Conservation (phyloP, 2,329 filamentous ascomycete species). For the Chrysoporthe cubensis region DNA sequence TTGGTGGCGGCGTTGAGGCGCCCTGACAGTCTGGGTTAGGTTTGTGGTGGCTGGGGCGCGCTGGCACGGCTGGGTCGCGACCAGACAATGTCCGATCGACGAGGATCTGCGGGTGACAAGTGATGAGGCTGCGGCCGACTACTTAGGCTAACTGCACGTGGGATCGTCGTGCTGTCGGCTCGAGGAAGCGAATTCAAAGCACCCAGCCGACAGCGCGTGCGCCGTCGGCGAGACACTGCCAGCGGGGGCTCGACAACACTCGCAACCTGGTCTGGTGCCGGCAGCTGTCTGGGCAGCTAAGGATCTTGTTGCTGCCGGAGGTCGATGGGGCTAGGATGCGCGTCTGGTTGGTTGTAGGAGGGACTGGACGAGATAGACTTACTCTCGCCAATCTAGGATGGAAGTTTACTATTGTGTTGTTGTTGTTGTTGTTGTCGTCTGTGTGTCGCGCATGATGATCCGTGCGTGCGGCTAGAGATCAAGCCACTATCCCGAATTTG, state of each 20-base stretch:
- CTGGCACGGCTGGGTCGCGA: not conserved
- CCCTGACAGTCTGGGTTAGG: not conserved
- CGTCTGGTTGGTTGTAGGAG: not conserved
- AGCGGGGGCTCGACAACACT: not conserved
- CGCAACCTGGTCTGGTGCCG: not conserved
- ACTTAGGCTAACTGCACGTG: not conserved
- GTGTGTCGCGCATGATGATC: not conserved
- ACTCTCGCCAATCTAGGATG: not conserved
- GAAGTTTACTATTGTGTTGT: not conserved
- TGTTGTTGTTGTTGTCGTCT: not conserved
- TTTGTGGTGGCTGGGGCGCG: not conserved
- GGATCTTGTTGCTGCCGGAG: not conserved
- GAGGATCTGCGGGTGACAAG: conserved; percentile 1
- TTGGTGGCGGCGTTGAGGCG: not conserved
- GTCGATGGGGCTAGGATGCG: not conserved
- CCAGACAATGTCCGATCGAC: not conserved
- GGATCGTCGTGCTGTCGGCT: not conserved
- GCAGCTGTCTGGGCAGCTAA: not conserved
- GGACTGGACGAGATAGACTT: not conserved
- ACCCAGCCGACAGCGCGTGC: conserved; percentile 3
- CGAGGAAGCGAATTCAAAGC: conserved; percentile 1
- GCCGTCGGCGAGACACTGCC: not conserved
- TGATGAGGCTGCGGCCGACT: conserved; percentile 4
- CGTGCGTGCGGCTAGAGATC: not conserved
- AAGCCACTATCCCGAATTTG: not conserved